Evolutionary conservation across 352 stramenopile species (phyloP).

Genomic region (Phytophthora citricola): DNA sequence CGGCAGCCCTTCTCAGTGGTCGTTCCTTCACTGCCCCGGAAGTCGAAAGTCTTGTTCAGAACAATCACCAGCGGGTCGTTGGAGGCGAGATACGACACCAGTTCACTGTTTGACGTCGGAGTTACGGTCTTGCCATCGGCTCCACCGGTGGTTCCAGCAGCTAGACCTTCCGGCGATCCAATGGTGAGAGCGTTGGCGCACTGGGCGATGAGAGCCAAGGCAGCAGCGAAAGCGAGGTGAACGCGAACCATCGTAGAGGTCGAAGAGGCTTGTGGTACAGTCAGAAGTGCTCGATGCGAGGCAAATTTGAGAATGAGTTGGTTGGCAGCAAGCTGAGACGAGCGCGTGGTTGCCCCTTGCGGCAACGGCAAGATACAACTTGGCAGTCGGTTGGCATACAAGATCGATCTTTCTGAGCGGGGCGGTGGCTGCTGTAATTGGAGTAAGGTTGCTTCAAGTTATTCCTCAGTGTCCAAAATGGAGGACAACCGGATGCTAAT

Average conservation of each 20-base stretch:
- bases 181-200: conserved; percentile 19
- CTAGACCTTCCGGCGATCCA: conserved; percentile 30
- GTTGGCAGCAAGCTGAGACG: neutral
- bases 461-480: neutral
- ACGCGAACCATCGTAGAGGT: conserved; percentile 13
- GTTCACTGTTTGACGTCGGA: conserved; percentile 33
- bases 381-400: neutral
- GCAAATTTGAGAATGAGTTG: conserved; percentile 29
- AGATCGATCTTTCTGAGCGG: neutral
- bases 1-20: conserved; percentile 45
- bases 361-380: neutral
- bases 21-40: conserved; percentile 42
- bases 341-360: neutral
- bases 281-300: conserved; percentile 5
- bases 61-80: conserved; percentile 32
- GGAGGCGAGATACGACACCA: conserved; percentile 39
- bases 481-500: neutral
- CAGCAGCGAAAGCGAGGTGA: conserved; percentile 11
- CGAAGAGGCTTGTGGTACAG: neutral
- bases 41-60: conserved; percentile 49
- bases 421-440: neutral
- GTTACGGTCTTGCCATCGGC: conserved; percentile 32
- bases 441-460: neutral
- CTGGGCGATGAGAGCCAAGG: conserved; percentile 13
- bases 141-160: conserved; percentile 38